These are phyloP conservation scores for Zygotorulaspora danielsina DNA, from an alignment of 805 yeast species.

Conservation along the genomic window DNA sequence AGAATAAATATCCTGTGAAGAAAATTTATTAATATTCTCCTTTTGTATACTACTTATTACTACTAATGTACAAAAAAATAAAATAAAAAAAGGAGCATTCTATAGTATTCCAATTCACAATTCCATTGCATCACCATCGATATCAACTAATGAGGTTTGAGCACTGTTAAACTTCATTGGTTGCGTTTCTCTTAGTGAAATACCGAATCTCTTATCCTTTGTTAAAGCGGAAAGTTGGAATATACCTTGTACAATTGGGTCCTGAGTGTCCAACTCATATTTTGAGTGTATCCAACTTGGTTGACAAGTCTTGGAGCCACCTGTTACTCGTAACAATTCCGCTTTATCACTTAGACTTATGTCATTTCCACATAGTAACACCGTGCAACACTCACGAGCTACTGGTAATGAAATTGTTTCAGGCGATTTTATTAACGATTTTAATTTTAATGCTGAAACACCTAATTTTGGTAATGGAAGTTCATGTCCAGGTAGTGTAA, in stretches of 20 bases:
- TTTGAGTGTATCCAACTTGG: constrained; percentile 89
- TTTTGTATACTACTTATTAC: background rate
- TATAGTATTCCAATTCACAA: constrained; percentile 2
- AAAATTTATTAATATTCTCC: background rate
- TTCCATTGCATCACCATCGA: constrained; percentile 17
- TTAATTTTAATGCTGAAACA: constrained; percentile 62
- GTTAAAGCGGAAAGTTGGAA: constrained; percentile 53
- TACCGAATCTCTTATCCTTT: constrained; percentile 67
- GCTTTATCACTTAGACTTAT: constrained; percentile 39
- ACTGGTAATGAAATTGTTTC: constrained; percentile 51
- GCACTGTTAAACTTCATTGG: constrained; percentile 42
- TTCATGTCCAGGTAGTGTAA: constrained; percentile 64
- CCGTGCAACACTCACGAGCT: constrained; percentile 77
- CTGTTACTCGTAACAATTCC: constrained; percentile 74
- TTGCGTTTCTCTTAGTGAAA: constrained; percentile 58
- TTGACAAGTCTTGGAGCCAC: constrained; percentile 62
- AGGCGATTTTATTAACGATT: constrained; percentile 50
- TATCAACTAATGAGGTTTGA: background rate
- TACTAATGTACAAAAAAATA: constrained; percentile 3
- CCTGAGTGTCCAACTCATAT: constrained; percentile 53
- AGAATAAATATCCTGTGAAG: no score
- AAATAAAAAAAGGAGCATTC: constrained; percentile 4
- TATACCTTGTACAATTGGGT: constrained; percentile 41
- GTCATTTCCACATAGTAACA: constrained; percentile 50
- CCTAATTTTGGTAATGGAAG: constrained; percentile 72